Conservation (phyloP, 345 rosid species). For the Lepidium africanum region DNA sequence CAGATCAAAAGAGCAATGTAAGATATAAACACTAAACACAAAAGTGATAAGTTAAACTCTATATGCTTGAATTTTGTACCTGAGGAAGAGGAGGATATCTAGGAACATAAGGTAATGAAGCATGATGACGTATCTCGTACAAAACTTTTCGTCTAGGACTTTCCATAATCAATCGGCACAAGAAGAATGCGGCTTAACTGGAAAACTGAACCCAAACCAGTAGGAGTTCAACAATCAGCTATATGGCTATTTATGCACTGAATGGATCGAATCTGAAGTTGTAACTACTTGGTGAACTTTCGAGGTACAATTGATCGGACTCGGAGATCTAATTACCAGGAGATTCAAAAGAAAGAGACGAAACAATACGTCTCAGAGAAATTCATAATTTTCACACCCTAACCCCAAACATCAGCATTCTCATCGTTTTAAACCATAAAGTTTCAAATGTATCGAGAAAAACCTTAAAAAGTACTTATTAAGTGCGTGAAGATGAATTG, state of each 20-base stretch:
- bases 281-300: background rate
- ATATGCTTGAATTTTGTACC: conserved; percentile 28
- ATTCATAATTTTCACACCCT: background rate
- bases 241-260: background rate
- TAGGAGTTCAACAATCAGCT: background rate
- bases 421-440: background rate
- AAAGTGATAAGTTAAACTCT: background rate
- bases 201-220: background rate
- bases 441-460: background rate
- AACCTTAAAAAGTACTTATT: background rate
- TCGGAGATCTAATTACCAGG: conserved; percentile 2
- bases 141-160: conserved; percentile 34
- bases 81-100: conserved; percentile 71
- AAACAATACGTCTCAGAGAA: background rate
- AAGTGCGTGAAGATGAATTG: background rate
- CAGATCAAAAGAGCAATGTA: background rate
- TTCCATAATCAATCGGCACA: conserved; percentile 29
- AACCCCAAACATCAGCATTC: background rate
- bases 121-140: conserved; percentile 65
- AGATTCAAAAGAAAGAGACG: background rate
- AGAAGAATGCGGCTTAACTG: background rate
- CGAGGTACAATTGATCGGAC: background rate
- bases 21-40: background rate
- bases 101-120: conserved; percentile 49
- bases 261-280: background rate